phyloP scores from a whole-genome alignment of 352 stramenopile genomes.

The Phytophthora lateralis region DNA sequence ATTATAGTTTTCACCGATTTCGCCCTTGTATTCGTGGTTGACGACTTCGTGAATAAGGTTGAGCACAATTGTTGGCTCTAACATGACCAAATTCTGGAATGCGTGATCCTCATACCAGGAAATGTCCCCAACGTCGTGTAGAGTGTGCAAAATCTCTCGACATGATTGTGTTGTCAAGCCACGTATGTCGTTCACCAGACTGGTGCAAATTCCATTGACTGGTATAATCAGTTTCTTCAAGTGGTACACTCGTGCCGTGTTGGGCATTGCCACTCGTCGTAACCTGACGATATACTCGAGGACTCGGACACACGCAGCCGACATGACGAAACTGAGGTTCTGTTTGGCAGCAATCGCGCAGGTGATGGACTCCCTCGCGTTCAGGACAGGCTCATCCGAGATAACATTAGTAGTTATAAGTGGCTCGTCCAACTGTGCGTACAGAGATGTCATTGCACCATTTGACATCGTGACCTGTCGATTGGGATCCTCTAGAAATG shows the following conservation, averaged over 20 bases:
- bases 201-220: background rate
- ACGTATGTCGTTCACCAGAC: no score
- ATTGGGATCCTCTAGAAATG: background rate
- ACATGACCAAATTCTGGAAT: no score
- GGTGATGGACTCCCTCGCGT: no score
- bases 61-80: constrained; percentile 22
- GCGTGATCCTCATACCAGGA: constrained; percentile 27
- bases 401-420: no score
- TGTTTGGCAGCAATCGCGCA: no score
- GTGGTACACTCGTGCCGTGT: background rate
- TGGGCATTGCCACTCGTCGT: background rate
- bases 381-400: no score
- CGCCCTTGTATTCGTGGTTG: constrained; percentile 15
- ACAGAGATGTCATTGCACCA: no score
- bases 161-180: no score
- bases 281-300: constrained; percentile 4
- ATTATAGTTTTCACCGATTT: constrained; percentile 3
- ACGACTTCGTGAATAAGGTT: constrained; percentile 24
- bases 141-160: constrained; percentile 8
- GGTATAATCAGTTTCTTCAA: constrained; percentile 6
- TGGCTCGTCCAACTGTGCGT: no score
- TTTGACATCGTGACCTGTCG: background rate
- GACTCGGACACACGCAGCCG: no score
- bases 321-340: no score
- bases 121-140: constrained; percentile 25